phyloP scores from a whole-genome alignment of 768 basidiomycete species.

The Russula earlei region DNA sequence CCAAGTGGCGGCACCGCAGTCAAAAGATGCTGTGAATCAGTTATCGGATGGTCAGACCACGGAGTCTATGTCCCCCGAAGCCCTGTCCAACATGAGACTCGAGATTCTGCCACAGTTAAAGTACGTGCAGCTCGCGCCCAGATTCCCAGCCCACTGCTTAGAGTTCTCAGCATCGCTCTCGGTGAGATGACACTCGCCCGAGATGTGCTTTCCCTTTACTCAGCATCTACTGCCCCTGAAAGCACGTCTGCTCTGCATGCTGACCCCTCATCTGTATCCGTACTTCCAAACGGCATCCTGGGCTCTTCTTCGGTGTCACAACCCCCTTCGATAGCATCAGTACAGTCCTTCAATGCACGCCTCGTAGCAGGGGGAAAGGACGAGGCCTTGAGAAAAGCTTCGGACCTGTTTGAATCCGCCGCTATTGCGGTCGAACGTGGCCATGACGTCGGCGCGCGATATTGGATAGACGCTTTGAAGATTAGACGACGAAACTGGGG shows the following conservation, averaged over 20 bases:
- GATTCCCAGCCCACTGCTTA: background rate
- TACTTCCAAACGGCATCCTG: conserved; percentile 26
- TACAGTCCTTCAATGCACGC: conserved; percentile 65
- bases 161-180: conserved; percentile 46
- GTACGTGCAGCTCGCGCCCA: conserved; percentile 36
- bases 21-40: conserved; percentile 24
- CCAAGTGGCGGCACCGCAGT: conserved; percentile 22
- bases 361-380: conserved; percentile 73
- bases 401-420: conserved; percentile 58
- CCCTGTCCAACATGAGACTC: conserved; percentile 61
- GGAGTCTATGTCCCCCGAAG: conserved; percentile 60
- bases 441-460: conserved; percentile 53
- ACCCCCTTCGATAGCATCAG: conserved; percentile 39
- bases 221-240: conserved; percentile 29
- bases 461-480: conserved; percentile 77
- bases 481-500: conserved; percentile 74
- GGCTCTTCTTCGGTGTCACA: conserved; percentile 60
- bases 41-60: conserved; percentile 28
- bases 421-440: conserved; percentile 60
- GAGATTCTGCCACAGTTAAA: conserved; percentile 63
- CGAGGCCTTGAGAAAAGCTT: conserved; percentile 64
- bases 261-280: conserved; percentile 4
- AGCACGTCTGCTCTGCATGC: background rate
- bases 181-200: conserved; percentile 75
- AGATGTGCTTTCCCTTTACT: conserved; percentile 54